These are phyloP conservation scores for Solanum sparsipilum DNA, from an alignment of 257 asterid genomes.

Conservation along the genomic window DNA sequence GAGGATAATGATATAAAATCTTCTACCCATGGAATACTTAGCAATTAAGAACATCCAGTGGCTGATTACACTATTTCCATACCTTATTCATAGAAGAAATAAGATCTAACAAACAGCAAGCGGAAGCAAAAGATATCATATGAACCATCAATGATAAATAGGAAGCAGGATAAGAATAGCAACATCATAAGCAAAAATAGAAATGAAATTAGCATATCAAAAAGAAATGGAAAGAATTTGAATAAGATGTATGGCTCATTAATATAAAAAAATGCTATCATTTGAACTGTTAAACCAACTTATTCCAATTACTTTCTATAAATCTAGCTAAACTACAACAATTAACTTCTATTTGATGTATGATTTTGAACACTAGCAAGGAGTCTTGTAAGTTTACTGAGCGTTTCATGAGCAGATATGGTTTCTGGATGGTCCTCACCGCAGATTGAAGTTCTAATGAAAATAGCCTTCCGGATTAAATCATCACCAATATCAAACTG, in stretches of 20 bases:
- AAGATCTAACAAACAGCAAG: not conserved
- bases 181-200: not conserved
- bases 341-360: constrained; percentile 22
- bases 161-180: not conserved
- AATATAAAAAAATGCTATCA: not conserved
- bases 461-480: constrained; percentile 74
- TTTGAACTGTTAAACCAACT: not conserved
- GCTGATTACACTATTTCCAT: not conserved
- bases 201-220: not conserved
- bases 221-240: not conserved
- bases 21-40: not conserved
- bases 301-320: not conserved
- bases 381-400: constrained; percentile 68
- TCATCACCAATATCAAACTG: constrained; percentile 79
- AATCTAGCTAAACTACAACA: not conserved
- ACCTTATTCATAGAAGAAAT: not conserved
- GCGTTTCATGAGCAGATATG: constrained; percentile 78
- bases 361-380: constrained; percentile 59
- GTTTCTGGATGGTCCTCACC: constrained; percentile 95
- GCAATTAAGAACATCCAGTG: not conserved
- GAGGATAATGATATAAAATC: not conserved
- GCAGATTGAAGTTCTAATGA: constrained; percentile 68
- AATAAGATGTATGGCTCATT: constrained; percentile 1
- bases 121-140: not conserved
- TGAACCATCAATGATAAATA: not conserved